Evolutionary conservation across 1,139 yeast genomes (phyloP), one percentile per base, ranked within the genome.

Genomic region (Suhomyces wounanorum): DNA sequence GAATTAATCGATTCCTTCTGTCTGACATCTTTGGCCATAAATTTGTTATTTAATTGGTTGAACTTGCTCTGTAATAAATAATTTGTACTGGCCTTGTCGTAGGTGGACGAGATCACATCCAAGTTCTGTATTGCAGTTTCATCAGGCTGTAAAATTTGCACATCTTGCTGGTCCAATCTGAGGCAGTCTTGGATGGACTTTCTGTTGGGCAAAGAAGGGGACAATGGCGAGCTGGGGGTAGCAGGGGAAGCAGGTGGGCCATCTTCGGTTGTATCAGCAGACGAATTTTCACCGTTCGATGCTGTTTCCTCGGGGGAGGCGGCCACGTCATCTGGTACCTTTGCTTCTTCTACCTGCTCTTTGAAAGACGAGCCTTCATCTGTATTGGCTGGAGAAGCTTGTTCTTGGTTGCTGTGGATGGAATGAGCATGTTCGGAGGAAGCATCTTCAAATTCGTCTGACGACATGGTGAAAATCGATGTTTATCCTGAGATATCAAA

Each of bases 1-100:
- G 81, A 73, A 46, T 75, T 72, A 46, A 85, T 76, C 39, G 81
- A 82, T 50, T 80, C 83, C 59, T 78, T 69, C 26, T 65, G 62
- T 31, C 66, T 65, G 16, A 61, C 59, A 52, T 66, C 71, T 52
- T 72, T 75, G 37, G 63, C 57, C 23, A 64, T 60, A 53, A 71
- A 75, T 40, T 62, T 63, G 43, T 64, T 55, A 46, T 67, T 62
- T 40, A 73, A 58, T 42, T 67, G 68, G 48, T 64, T 64, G 53
- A 69, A 69, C 44, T 72, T 73, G 33, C 77, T 66, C 52, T 71
- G 73, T 26, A 77, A 60, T 47, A 77, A 64, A 51, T 65, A 70
- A 52, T 73, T 73, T n/a, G 66, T 51, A 43, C 58, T 52, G 13
- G 58, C 42, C 35, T 64, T 61, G 51, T 67, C 63, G 51, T 65